Base-by-base conservation (phyloP, 441 rosid species). In the Gossypium davidsonii region DNA sequence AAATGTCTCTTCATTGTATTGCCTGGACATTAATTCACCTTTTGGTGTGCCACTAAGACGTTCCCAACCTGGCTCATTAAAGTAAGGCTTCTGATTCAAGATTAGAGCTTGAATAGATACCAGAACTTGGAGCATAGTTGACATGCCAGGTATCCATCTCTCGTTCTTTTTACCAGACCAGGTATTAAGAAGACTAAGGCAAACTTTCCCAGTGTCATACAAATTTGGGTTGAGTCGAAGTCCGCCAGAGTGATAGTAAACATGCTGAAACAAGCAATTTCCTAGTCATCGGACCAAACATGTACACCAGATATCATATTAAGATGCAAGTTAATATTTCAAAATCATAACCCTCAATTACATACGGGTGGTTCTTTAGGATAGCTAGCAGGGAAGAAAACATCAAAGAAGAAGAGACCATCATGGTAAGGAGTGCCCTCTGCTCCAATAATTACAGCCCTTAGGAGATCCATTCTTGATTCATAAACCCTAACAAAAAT, bases 341-440 rank as follows among this genome's bases (percentile, higher is more conserved):
- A 62, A 17, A 71, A 4, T 56, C 8, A 78, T 23, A 73, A 65
- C 63, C 14, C 44, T 31, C 46, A 76, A 49, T 69, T 39, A 80
- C 91, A 70, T 86, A 91, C 98, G 62, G 98, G 98, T 4, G 99
- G 98, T 26, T 23, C 79, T 74, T 70, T 68, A 69, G 99, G 99
- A 78, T 91, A 94, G 70, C 78, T 65, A 68, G 80, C 70, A 55
- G 98, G 99, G 81, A 94, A 92, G 86, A 71, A 84, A 77, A 92
- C 77, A 74, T 94, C 99, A 77, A 92, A 92, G 84, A 92, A 92
- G 80, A 88, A 94, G 46, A 94, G 92, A 79, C 99, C 98, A 59
- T 94, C 97, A 49, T 94, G 99, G 80, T 94, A 94, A 18, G 99
- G 98, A 77, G 99, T 94, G 67, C 94, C 96, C 74, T 89, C 91